phyloP scores from a whole-genome alignment of 2,329 filamentous ascomycete genomes.

The Magnaporthales sp. region DNA sequence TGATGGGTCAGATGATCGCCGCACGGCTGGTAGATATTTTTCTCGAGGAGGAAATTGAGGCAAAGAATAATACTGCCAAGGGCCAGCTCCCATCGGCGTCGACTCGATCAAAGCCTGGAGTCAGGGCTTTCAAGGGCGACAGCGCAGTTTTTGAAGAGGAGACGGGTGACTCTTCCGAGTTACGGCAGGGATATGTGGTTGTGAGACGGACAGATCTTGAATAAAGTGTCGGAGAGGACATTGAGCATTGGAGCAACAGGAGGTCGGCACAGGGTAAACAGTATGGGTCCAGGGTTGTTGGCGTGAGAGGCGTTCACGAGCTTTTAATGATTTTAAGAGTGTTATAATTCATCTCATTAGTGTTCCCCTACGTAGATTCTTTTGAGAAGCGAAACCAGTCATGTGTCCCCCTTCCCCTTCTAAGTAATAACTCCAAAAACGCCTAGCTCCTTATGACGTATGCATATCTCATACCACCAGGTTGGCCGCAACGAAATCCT shows the following conservation, averaged over 20 bases:
- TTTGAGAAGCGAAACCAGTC: neutral
- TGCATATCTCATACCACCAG: slow-evolving; percentile 29
- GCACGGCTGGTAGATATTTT: slow-evolving; percentile 40
- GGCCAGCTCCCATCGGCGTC: neutral
- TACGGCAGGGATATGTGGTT: slow-evolving; percentile 45
- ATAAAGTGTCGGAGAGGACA: slow-evolving; percentile 17
- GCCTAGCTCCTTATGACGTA: neutral
- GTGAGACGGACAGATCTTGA: slow-evolving; percentile 44
- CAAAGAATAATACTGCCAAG: neutral
- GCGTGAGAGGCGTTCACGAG: neutral
- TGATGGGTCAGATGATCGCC: slow-evolving; percentile 51
- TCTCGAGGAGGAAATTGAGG: slow-evolving; percentile 13
- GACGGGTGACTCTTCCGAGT: slow-evolving; percentile 31
- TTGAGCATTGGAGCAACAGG: neutral
- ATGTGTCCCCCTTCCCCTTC: no score
- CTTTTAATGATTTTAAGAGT: neutral
- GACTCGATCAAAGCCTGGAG: slow-evolving; percentile 6
- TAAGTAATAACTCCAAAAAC: neutral
- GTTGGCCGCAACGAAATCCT: slow-evolving; percentile 50
- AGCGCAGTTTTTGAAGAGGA: slow-evolving; percentile 41
- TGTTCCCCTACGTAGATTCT: neutral
- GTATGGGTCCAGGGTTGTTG: neutral
- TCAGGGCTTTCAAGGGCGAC: slow-evolving; percentile 24
- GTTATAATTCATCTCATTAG: neutral
- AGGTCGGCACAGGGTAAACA: neutral